A percentile compares a stretch with the other conserved stretches of the same genome.
Evolutionary conservation across 805 yeast genomes (phyloP).

Genomic region (Schwanniomyces vanrijiae): DNA sequence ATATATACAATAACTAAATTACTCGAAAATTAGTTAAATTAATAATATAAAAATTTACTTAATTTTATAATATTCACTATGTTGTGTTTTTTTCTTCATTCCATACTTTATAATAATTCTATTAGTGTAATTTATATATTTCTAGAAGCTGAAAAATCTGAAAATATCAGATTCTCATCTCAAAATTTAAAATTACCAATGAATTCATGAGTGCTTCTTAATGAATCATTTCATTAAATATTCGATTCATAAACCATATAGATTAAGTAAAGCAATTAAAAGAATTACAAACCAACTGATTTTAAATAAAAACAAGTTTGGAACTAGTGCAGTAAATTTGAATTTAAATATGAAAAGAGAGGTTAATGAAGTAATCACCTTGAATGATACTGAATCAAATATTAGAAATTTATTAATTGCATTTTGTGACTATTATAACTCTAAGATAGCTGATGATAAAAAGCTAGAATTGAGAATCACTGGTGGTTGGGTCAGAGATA

Average conservation of each 20-base stretch:
- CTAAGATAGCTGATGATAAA: conserved; percentile 9
- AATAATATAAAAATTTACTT: too few relatives aligned
- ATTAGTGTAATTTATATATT: too few relatives aligned
- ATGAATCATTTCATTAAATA: conserved; percentile 1
- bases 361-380: conserved; percentile 21
- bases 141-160: background rate
- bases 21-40: too few relatives aligned
- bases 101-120: too few relatives aligned
- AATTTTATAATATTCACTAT: too few relatives aligned
- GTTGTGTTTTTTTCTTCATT: background rate
- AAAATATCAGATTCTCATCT: background rate
- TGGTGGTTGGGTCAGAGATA: conserved; percentile 99
- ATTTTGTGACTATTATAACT: conserved; percentile 40
- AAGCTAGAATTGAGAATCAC: conserved; percentile 70
- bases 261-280: background rate
- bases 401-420: conserved; percentile 41
- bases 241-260: conserved; percentile 1
- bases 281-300: background rate
- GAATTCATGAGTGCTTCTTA: background rate
- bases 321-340: background rate
- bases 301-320: background rate
- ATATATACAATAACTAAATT: too few relatives aligned
- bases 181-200: background rate
- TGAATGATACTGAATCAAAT: conserved; percentile 43
- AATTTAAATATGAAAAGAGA: conserved; percentile 13